Conservation (phyloP, 106 monocot species). For the Dactylorhiza incarnata region DNA sequence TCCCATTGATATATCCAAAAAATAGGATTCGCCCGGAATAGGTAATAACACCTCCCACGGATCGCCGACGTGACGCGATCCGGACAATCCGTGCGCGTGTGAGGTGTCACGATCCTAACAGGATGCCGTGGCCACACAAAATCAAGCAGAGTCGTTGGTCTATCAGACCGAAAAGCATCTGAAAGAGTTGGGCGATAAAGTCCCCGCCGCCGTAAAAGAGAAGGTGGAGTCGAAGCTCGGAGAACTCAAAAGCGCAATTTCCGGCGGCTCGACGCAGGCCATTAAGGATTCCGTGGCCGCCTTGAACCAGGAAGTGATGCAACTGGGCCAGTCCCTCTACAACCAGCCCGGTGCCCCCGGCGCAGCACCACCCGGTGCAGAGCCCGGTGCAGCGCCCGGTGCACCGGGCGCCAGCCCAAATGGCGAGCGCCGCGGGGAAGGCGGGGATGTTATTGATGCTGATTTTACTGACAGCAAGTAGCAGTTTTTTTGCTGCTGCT, state of each 20-base stretch:
- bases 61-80: too few species aligned
- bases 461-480: slow-evolving; percentile 35
- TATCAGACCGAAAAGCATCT: slow-evolving; percentile 37
- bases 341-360: slow-evolving; percentile 21
- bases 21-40: too few species aligned
- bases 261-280: slow-evolving; percentile 15
- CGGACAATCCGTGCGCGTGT: too few species aligned
- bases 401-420: not conserved
- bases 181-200: slow-evolving; percentile 45
- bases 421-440: not conserved
- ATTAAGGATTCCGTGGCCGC: slow-evolving; percentile 36
- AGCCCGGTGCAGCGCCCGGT: too few species aligned
- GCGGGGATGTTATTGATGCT: slow-evolving; percentile 38
- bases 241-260: slow-evolving; percentile 27
- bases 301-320: slow-evolving; percentile 36
- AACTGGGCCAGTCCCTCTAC: slow-evolving; percentile 34
- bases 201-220: slow-evolving; percentile 25
- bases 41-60: too few species aligned
- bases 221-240: slow-evolving; percentile 32
- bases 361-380: not conserved
- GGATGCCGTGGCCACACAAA: slow-evolving; percentile 26
- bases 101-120: too few species aligned
- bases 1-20: too few species aligned
- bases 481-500: too few species aligned
- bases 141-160: slow-evolving; percentile 35